phyloP scores from a whole-genome alignment of 202 grass and related monocot species.

The Carex sylvatica region DNA sequence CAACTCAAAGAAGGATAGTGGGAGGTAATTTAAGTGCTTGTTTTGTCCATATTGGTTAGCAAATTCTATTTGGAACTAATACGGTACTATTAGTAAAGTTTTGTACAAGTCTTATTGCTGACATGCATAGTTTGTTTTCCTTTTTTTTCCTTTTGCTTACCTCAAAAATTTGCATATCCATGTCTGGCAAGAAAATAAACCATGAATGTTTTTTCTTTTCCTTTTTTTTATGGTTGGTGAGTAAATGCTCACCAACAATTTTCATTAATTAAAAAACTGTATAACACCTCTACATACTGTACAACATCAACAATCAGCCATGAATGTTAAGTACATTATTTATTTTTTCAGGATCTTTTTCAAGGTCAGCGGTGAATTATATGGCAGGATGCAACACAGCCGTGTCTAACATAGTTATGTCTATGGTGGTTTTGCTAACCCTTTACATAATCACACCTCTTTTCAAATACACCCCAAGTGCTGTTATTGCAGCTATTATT shows the following conservation, averaged over 20 bases:
- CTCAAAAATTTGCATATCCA: background rate
- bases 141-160: background rate
- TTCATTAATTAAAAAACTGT: too few relatives aligned
- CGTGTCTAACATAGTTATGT: slow-evolving; percentile 82
- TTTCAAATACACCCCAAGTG: slow-evolving; percentile 94
- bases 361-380: slow-evolving; percentile 86
- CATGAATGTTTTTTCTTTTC: background rate
- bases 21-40: background rate
- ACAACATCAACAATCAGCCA: background rate
- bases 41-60: background rate
- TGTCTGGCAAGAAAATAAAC: background rate
- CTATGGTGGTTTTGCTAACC: slow-evolving; percentile 68
- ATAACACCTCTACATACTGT: too few relatives aligned
- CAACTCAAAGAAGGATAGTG: background rate
- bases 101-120: background rate
- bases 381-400: slow-evolving; percentile 84
- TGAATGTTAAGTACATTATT: background rate
- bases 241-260: too few relatives aligned
- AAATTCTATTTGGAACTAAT: background rate
- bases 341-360: slow-evolving; percentile 66
- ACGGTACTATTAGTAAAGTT: background rate
- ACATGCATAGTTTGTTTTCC: background rate
- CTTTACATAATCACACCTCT: slow-evolving; percentile 69
- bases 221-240: too few relatives aligned
- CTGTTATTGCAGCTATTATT: slow-evolving; percentile 83